These are phyloP conservation scores for Omphalotus guepiniiformis DNA, from an alignment of 768 basidiomycete genomes.

Conservation along the genomic window DNA sequence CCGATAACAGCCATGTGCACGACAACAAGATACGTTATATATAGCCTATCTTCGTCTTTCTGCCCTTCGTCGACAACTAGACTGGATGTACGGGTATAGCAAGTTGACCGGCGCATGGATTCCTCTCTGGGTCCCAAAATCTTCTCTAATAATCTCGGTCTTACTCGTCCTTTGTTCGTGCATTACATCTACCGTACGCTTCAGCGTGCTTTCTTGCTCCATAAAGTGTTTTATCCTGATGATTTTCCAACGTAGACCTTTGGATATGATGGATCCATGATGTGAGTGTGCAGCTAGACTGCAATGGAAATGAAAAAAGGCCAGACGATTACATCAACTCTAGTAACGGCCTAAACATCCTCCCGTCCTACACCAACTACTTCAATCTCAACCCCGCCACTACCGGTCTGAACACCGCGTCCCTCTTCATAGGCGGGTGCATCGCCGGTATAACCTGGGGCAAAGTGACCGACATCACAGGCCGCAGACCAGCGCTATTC, in stretches of 20 bases:
- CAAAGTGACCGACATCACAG: slow-evolving; percentile 19
- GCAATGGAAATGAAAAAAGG: not conserved
- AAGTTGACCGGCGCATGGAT: slow-evolving; percentile 4
- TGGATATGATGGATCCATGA: slow-evolving; percentile 8
- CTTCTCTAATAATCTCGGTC: slow-evolving; percentile 3
- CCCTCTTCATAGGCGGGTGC: slow-evolving; percentile 20
- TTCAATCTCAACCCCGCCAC: slow-evolving; percentile 13
- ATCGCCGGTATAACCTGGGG: slow-evolving; percentile 19
- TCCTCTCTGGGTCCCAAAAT: slow-evolving; percentile 3
- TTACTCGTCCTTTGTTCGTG: slow-evolving; percentile 4
- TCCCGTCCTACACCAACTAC: slow-evolving; percentile 16
- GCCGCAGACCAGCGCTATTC: slow-evolving; percentile 17
- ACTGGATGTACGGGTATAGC: slow-evolving; percentile 2
- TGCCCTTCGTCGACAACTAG: slow-evolving; percentile 18
- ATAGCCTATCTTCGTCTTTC: no score
- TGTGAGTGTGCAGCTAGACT: not conserved
- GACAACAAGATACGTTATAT: no score
- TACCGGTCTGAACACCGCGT: slow-evolving; percentile 16
- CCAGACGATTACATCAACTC: not conserved
- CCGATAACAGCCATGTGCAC: no score
- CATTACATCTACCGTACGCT: slow-evolving; percentile 7
- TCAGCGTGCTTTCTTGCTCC: not conserved
- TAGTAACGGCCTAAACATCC: slow-evolving; percentile 20
- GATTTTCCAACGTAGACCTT: not conserved
- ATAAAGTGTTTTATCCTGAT: not conserved